These are phyloP conservation scores for Penicillium antarcticum DNA, from an alignment of 495 filamentous ascomycete species.

Conservation along the genomic window DNA sequence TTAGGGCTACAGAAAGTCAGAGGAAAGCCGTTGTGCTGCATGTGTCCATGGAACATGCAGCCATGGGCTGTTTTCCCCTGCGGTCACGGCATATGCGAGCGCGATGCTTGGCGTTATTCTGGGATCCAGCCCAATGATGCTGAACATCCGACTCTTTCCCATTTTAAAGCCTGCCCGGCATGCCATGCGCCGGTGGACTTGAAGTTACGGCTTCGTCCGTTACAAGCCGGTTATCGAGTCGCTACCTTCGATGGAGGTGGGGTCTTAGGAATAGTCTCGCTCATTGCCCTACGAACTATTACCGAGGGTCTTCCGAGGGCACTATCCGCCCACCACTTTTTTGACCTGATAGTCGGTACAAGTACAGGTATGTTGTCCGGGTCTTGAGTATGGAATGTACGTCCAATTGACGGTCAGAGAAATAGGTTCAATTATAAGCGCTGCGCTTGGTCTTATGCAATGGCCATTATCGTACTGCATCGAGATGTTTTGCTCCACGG, in stretches of 20 bases:
- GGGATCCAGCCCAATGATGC: background rate
- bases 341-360: background rate
- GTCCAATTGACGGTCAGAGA: background rate
- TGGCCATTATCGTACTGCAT: background rate
- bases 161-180: background rate
- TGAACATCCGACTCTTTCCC: background rate
- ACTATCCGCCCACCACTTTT: background rate
- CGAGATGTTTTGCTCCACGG: background rate
- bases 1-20: background rate
- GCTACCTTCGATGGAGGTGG: slow-evolving; percentile 2
- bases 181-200: background rate
- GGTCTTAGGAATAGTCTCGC: background rate
- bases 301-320: background rate
- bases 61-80: background rate
- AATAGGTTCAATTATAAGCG: background rate
- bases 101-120: slow-evolving; percentile 1
- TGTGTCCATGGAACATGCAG: background rate
- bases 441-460: background rate
- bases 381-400: background rate
- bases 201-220: background rate
- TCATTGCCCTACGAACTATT: background rate
- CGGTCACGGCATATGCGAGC: slow-evolving; percentile 3
- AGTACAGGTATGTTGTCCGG: background rate
- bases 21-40: background rate
- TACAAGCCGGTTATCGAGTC: slow-evolving; percentile 1